Evolutionary conservation across 768 basidiomycete species (phyloP).

Genomic region (Russula olivacea): DNA sequence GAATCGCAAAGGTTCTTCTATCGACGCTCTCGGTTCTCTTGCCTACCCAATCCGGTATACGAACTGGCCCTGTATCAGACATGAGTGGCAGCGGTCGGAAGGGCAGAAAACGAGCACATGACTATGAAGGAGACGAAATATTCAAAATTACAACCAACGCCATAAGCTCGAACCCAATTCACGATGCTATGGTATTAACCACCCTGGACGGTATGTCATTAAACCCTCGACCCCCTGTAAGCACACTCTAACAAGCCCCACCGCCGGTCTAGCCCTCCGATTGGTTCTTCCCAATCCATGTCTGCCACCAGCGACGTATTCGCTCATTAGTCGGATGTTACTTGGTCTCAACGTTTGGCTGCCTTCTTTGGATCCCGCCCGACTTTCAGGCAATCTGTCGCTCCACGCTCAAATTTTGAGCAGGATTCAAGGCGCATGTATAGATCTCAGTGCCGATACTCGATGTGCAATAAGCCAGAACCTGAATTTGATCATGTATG

Average conservation of each 20-base stretch:
- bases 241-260: neutral
- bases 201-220: conserved; percentile 53
- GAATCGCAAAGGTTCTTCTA: conserved; percentile 22
- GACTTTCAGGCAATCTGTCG: conserved; percentile 46
- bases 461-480: conserved; percentile 55
- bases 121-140: conserved; percentile 70
- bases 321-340: conserved; percentile 52
- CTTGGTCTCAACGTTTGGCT: conserved; percentile 53
- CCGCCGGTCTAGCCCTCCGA: conserved; percentile 37
- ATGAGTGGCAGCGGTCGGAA: conserved; percentile 39
- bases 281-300: conserved; percentile 45
- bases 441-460: conserved; percentile 49
- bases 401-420: conserved; percentile 43
- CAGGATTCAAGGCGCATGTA: conserved; percentile 44
- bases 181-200: conserved; percentile 46
- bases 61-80: conserved; percentile 27
- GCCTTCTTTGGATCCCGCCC: conserved; percentile 49
- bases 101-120: conserved; percentile 62
- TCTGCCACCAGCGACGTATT: conserved; percentile 49
- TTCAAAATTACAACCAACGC: conserved; percentile 47
- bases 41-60: conserved; percentile 30
- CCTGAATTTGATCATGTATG: conserved; percentile 48
- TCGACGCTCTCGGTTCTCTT: conserved; percentile 20
- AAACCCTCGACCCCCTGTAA: conserved; percentile 7
- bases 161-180: conserved; percentile 44